Percentiles rank a stretch among this genome's conserved stretches.
Evolutionary conservation across 1,284 basidiomycete species (phyloP).

Genomic region (Cystobasidium pallidum): DNA sequence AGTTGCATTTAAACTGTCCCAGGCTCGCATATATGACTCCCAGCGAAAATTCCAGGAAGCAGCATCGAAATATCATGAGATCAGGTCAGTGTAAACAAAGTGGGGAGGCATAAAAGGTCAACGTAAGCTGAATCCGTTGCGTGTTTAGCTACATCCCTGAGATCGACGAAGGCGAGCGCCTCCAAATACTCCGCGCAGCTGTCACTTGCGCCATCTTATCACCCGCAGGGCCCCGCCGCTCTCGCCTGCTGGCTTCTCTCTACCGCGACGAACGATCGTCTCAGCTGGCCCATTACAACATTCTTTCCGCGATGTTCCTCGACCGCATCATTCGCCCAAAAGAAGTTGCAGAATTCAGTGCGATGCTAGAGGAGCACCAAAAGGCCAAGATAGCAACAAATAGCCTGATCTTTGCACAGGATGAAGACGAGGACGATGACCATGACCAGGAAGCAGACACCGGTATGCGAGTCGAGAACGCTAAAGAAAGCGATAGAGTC

Average conservation of each 20-base stretch:
- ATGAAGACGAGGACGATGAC: conserved; percentile 61
- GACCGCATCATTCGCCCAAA: conserved; percentile 89
- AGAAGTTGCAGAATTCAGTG: conserved; percentile 88
- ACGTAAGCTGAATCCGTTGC: background rate
- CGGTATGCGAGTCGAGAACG: conserved; percentile 47
- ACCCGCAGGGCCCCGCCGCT: conserved; percentile 92
- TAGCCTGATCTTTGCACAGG: conserved; percentile 65
- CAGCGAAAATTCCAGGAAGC: conserved; percentile 90
- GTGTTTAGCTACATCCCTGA: conserved; percentile 45
- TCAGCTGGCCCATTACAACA: conserved; percentile 78
- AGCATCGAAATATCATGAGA: conserved; percentile 89
- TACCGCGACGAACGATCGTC: conserved; percentile 89
- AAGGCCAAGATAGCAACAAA: conserved; percentile 70
- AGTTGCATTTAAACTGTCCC: conserved; percentile 54
- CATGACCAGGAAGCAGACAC: conserved; percentile 51
- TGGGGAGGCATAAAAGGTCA: background rate
- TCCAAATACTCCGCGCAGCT: conserved; percentile 83
- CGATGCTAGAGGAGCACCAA: conserved; percentile 85
- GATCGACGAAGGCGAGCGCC: conserved; percentile 86
- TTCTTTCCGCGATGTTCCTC: conserved; percentile 95
- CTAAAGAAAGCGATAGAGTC: conserved; percentile 58
- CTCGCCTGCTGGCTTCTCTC: conserved; percentile 84
- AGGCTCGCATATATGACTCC: conserved; percentile 89
- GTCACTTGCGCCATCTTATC: conserved; percentile 96
- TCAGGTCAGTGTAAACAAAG: conserved; percentile 59